These are phyloP conservation scores for Ophiostoma perfectum DNA, from an alignment of 2,329 filamentous ascomycete species.

Conservation along the genomic window DNA sequence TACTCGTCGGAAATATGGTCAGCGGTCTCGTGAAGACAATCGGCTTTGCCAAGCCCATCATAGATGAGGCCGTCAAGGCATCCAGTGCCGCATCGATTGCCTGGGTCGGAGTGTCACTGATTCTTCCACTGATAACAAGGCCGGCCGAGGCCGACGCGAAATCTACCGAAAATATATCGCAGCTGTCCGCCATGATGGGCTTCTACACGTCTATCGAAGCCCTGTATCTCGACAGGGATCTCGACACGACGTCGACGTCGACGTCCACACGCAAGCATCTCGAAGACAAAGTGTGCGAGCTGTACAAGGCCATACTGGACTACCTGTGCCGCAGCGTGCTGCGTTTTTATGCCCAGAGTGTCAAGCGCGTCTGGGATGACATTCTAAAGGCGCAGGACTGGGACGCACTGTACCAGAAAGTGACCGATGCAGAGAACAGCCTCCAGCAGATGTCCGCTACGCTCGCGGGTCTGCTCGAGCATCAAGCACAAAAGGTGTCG, in stretches of 20 bases:
- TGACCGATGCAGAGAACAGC: not conserved
- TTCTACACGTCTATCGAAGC: not conserved
- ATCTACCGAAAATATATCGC: not conserved
- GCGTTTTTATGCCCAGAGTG: not conserved
- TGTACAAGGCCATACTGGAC: not conserved
- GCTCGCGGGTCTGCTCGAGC: too few species aligned
- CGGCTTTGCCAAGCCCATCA: not conserved
- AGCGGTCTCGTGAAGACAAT: not conserved
- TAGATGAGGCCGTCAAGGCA: not conserved
- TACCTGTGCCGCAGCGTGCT: not conserved
- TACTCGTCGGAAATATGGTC: not conserved
- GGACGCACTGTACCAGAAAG: not conserved
- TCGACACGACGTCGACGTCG: not conserved
- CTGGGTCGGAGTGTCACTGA: not conserved
- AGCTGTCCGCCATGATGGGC: not conserved
- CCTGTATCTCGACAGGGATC: not conserved
- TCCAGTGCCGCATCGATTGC: not conserved
- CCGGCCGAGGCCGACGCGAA: not conserved
- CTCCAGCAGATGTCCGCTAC: not conserved
- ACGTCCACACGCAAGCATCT: not conserved
- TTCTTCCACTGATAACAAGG: not conserved
- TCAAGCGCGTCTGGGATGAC: not conserved
- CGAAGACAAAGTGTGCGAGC: not conserved
- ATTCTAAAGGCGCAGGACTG: not conserved
- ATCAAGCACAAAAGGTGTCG: too few species aligned